phyloP scores from a whole-genome alignment of 2,329 filamentous ascomycete genomes.

The Trichoderma koningii region DNA sequence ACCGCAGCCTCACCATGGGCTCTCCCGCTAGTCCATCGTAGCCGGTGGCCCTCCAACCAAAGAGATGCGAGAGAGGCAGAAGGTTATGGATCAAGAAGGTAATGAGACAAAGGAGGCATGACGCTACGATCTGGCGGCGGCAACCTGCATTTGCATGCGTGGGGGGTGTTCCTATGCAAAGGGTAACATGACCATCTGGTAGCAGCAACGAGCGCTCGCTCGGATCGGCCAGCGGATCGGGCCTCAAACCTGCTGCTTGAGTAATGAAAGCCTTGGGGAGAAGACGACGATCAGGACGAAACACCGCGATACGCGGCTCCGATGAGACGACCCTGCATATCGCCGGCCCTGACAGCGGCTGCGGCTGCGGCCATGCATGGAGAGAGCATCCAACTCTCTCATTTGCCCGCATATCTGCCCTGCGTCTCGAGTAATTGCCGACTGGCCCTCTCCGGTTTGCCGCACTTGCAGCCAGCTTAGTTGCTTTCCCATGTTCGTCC shows the following conservation, averaged over 20 bases:
- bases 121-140: conserved; percentile 13
- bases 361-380: neutral
- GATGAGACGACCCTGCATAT: conserved; percentile 20
- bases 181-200: conserved; percentile 9
- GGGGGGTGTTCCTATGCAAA: conserved; percentile 14
- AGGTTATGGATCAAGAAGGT: conserved; percentile 4
- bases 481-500: neutral
- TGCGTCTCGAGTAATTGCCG: conserved; percentile 12
- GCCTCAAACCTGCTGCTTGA: neutral
- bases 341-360: conserved; percentile 6
- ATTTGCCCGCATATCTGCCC: neutral
- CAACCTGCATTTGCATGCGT: neutral
- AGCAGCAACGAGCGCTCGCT: conserved; percentile 15
- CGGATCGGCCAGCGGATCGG: conserved; percentile 1
- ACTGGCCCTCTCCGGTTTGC: neutral
- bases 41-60: neutral
- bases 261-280: neutral
- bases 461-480: conserved; percentile 10
- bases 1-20: conserved; percentile 13
- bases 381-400: neutral
- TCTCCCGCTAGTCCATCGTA: conserved; percentile 11
- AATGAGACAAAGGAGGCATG: conserved; percentile 27
- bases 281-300: conserved; percentile 15
- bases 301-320: conserved; percentile 15
- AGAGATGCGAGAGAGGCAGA: neutral